phyloP scores from a whole-genome alignment of 495 filamentous ascomycete species.

The Penicillium malachiteum region DNA sequence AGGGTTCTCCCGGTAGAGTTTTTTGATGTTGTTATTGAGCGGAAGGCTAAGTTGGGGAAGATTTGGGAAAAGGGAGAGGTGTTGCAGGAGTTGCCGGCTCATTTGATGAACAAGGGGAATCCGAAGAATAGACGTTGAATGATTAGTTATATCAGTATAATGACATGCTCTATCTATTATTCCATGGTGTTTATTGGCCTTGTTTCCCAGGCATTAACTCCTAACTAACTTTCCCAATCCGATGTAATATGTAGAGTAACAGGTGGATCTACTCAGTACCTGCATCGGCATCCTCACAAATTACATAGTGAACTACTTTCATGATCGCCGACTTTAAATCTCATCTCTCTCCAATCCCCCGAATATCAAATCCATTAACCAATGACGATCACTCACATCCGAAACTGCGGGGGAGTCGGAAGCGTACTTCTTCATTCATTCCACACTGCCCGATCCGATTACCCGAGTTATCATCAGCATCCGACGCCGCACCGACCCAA shows the following conservation, averaged over 20 bases:
- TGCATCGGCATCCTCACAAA: too few species aligned
- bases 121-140: slow-evolving; percentile 36
- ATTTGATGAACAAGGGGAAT: slow-evolving; percentile 29
- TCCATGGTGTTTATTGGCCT: too few species aligned
- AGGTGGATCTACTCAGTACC: not conserved
- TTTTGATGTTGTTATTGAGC: slow-evolving; percentile 56
- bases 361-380: not conserved
- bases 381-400: slow-evolving; percentile 6
- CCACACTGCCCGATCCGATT: slow-evolving; percentile 17
- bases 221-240: not conserved
- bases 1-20: slow-evolving; percentile 44
- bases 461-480: slow-evolving; percentile 1
- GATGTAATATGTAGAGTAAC: not conserved
- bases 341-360: not conserved
- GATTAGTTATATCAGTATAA: not conserved
- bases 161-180: too few species aligned
- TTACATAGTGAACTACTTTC: too few species aligned
- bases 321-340: not conserved
- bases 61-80: slow-evolving; percentile 64
- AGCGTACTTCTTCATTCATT: slow-evolving; percentile 5
- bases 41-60: slow-evolving; percentile 54
- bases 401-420: slow-evolving; percentile 20
- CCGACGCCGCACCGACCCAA: slow-evolving; percentile 16
- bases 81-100: slow-evolving; percentile 50
- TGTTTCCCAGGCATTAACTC: too few species aligned